Evolutionary conservation across 2,329 filamentous ascomycete genomes (phyloP).

Genomic region (Cadophora gregata): DNA sequence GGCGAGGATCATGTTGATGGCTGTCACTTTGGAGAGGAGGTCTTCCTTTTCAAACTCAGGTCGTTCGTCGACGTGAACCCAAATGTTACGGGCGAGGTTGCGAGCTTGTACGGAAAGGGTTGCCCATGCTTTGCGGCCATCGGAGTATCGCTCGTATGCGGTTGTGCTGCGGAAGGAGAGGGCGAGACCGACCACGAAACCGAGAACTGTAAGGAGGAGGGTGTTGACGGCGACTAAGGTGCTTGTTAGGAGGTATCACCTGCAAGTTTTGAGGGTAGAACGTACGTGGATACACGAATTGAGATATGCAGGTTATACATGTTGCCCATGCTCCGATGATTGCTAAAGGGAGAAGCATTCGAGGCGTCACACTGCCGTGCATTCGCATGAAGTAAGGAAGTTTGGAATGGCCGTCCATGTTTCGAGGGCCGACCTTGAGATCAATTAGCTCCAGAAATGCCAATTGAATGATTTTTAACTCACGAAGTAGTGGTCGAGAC

Average conservation of each 20-base stretch:
- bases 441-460: not conserved
- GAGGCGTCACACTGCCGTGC: constrained; percentile 76
- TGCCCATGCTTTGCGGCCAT: constrained; percentile 69
- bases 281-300: constrained; percentile 24
- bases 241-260: constrained; percentile 27
- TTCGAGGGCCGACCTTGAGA: constrained; percentile 60
- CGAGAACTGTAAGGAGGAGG: constrained; percentile 75
- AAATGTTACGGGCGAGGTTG: constrained; percentile 77
- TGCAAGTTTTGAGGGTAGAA: not conserved
- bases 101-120: constrained; percentile 66
- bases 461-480: constrained; percentile 12
- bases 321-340: constrained; percentile 70
- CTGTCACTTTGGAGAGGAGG: constrained; percentile 68
- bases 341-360: constrained; percentile 72
- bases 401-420: constrained; percentile 78
- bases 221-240: constrained; percentile 61
- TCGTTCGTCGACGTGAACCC: constrained; percentile 78
- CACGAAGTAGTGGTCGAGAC: constrained; percentile 41
- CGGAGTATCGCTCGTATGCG: constrained; percentile 75
- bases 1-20: constrained; percentile 78
- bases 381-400: constrained; percentile 79
- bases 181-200: constrained; percentile 81
- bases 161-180: constrained; percentile 79
- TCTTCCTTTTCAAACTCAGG: constrained; percentile 59
- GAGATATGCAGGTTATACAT: constrained; percentile 62